Evolutionary conservation across 2,329 filamentous ascomycete species (phyloP), one percentile per base, ranked within the genome.

Genomic region (Neonectria ditissima): DNA sequence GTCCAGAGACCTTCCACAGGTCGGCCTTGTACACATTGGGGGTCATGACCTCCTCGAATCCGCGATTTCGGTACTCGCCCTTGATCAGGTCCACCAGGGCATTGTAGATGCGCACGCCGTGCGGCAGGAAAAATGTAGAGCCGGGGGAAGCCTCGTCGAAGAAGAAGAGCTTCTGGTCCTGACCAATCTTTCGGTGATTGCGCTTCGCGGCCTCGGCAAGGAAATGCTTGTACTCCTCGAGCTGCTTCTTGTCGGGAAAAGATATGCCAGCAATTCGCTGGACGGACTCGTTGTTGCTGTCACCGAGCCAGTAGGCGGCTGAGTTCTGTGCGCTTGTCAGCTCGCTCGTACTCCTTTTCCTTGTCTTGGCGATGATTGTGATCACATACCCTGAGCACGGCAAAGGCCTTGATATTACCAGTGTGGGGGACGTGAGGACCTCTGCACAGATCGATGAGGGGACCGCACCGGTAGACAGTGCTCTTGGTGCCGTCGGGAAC

Each of bases 191-290:
- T 69, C 95, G 87, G 78, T 99, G 96, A 76, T 98, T 96, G 68
- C 96, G 91, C 85, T 97, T 97, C 65, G 96, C 95, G n/a, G 96
- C 96, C 81, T 99, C 96, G 75, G 97, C 95, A 30, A 99, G 86
- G 81, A 97, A 97, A 76, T 95, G 94, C 82, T 97, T 90, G 83
- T 98, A 94, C 75, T 97, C 94, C 50, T 92, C 89, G 82, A 99
- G 92, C 74, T 89, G 87, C 82, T 97, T 97, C 87, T 99, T 98
- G 80, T 97, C 94, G 4, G 95, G 95, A 80, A 89, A 99, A 6
- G 94, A 97, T 62, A 99, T 91, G 80, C 96, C 96, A 74, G 97
- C 97, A 73, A 99, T 97, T 75, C 96, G 91, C 81, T 99, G 96
- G 48, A 99, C 86, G 28, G 94, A 97, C 80, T 98, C 95, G 78